Evolutionary conservation across 768 basidiomycete species (phyloP), one percentile per base, ranked within the genome.

Genomic region (Pulveroboletus sp.): DNA sequence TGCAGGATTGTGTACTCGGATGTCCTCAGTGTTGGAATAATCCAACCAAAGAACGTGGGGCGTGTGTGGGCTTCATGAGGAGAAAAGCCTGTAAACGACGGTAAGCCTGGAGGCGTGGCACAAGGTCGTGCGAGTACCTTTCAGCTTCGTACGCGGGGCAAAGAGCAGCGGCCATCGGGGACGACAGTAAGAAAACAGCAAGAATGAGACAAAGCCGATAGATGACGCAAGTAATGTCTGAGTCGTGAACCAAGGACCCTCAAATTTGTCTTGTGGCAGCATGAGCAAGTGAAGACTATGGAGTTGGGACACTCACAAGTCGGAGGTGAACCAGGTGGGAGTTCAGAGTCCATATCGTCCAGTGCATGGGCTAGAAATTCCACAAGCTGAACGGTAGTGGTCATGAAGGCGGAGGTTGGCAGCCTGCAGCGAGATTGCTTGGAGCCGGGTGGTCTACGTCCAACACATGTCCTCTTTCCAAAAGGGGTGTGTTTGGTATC

Each of bases 241-340:
- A 2, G 94, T 96, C 18, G 83, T 82, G 69, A 99, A 88, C 96
- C 96, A 98, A 31, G 93, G 93, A 0, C 95, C 94, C 62, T 89
- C 84, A 65, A 89, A 93, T 63, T 79, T 88, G 56, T 76, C 88
- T 90, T 59, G 8, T 6, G 13, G 45, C 8, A 21, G 13, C 10
- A 15, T 61, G 59, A 48, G 57, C 39, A 26, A 30, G 36, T 8
- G 35, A 11, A 30, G 41, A 40, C n/a, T 18, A 35, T 28, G 53
- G 36, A 4, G 49, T 49, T 24, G 36, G 46, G 17, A 14, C 5
- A 74, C 80, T 59, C 62, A 83, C 83, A 60, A n/a, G 75, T 83
- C 6, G 83, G 83, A 27, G 83, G 83, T 26, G 81, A 69, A 27
- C 83, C 83, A 0, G 83, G 83, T 2, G 83, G 83, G 1, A 78